Conservation (phyloP, 495 filamentous ascomycete genomes). For the Geoglossum glabrum region DNA sequence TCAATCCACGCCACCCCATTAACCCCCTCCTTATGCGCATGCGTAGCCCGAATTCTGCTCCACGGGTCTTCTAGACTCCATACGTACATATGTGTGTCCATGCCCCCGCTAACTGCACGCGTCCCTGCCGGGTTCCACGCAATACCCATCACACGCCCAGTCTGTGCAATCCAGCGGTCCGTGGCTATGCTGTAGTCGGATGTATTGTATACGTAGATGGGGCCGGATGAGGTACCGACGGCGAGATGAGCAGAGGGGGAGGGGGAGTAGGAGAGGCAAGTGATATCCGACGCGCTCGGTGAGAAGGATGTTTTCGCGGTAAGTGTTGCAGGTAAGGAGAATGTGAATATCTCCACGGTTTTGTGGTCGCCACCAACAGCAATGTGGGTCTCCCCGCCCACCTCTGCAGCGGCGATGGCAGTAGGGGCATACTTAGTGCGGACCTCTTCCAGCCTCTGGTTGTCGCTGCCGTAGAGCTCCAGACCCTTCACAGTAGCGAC, state of each 20-base stretch:
- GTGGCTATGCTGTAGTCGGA: constrained; percentile 38
- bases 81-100: constrained; percentile 80
- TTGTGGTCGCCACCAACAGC: constrained; percentile 61
- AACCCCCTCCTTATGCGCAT: constrained; percentile 91
- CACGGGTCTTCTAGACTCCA: constrained; percentile 79
- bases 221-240: constrained; percentile 64
- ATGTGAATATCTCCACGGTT: constrained; percentile 46
- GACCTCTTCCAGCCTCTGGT: constrained; percentile 28
- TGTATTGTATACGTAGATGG: constrained; percentile 58
- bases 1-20: constrained; percentile 71
- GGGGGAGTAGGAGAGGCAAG: constrained; percentile 58
- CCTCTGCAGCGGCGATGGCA: constrained; percentile 38
- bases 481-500: constrained; percentile 48
- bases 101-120: constrained; percentile 59
- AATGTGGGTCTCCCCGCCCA: constrained; percentile 28
- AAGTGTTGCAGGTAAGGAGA: constrained; percentile 28
- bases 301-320: constrained; percentile 25
- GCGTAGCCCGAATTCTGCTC: constrained; percentile 51
- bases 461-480: constrained; percentile 40
- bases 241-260: constrained; percentile 41
- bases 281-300: constrained; percentile 34
- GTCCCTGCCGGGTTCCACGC: constrained; percentile 60
- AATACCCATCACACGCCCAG: constrained; percentile 62
- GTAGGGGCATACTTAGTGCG: constrained; percentile 36
- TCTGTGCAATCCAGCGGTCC: constrained; percentile 82